phyloP scores from a whole-genome alignment of 1,284 basidiomycete species.

The Tilletiaria anomala region DNA sequence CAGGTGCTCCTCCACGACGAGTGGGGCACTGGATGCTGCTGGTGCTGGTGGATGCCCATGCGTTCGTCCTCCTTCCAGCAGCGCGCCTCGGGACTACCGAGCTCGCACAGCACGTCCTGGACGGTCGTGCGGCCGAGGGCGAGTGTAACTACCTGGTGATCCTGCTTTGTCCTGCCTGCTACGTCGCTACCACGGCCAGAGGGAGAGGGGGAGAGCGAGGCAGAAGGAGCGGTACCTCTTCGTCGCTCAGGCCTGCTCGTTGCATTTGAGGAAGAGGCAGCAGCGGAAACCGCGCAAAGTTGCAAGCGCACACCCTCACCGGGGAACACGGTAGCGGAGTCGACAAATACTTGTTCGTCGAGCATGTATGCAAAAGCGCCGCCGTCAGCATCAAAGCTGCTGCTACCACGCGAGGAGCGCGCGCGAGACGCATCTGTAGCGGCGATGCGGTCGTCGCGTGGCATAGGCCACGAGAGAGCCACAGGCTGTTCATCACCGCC shows the following conservation, averaged over 20 bases:
- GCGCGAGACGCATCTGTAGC: too few relatives aligned
- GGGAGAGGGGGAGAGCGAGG: neutral
- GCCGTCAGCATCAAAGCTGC: too few relatives aligned
- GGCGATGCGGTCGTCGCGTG: too few relatives aligned
- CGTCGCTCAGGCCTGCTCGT: too few relatives aligned
- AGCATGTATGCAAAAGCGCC: too few relatives aligned
- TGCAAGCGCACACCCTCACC: neutral
- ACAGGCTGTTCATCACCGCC: too few relatives aligned
- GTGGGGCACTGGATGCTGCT: neutral
- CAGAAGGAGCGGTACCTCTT: neutral
- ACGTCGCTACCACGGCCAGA: neutral
- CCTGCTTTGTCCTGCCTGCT: neutral
- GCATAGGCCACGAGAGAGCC: too few relatives aligned
- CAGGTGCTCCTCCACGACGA: neutral
- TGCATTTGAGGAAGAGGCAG: too few relatives aligned
- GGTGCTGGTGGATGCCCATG: neutral
- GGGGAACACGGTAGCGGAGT: neutral
- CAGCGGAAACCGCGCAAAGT: neutral
- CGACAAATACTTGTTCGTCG: too few relatives aligned
- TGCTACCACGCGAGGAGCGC: too few relatives aligned
- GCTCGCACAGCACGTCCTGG: neutral
- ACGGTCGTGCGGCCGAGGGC: neutral
- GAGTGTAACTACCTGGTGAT: neutral
- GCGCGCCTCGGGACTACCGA: neutral
- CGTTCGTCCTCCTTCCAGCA: neutral